Evolutionary conservation across 2,329 filamentous ascomycete genomes (phyloP).

Genomic region (Amylocarpus encephaloides): DNA sequence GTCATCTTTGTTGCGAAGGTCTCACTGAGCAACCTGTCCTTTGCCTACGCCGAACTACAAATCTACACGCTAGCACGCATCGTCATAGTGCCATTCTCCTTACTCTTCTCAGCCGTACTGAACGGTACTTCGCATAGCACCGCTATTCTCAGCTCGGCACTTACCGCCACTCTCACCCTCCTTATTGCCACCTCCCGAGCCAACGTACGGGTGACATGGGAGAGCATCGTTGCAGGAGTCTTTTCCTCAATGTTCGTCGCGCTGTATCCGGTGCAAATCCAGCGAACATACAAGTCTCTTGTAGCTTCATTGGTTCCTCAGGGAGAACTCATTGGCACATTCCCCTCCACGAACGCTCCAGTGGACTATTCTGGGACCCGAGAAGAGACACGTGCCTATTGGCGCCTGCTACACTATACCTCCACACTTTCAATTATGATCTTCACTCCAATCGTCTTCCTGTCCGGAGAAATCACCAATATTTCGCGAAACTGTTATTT

Average conservation of each 20-base stretch:
- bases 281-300: slow-evolving; percentile 43
- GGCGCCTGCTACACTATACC: slow-evolving; percentile 45
- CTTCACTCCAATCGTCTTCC: slow-evolving; percentile 41
- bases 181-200: slow-evolving; percentile 41
- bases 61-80: slow-evolving; percentile 48
- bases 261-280: slow-evolving; percentile 44
- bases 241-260: slow-evolving; percentile 47
- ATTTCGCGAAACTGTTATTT: slow-evolving; percentile 48
- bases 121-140: slow-evolving; percentile 41
- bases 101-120: slow-evolving; percentile 42
- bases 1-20: slow-evolving; percentile 45
- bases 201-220: slow-evolving; percentile 43
- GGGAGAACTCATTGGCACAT: slow-evolving; percentile 37
- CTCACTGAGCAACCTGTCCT: slow-evolving; percentile 47
- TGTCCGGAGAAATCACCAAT: slow-evolving; percentile 43
- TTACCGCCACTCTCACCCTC: slow-evolving; percentile 45
- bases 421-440: slow-evolving; percentile 43
- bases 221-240: slow-evolving; percentile 45
- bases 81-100: slow-evolving; percentile 42
- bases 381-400: slow-evolving; percentile 45
- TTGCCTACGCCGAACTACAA: slow-evolving; percentile 45
- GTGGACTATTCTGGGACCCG: slow-evolving; percentile 30
- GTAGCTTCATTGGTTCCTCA: slow-evolving; percentile 39
- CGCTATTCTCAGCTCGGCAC: slow-evolving; percentile 42
- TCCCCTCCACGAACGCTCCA: slow-evolving; percentile 17